Percentiles rank a stretch among this genome's conserved stretches.
Evolutionary conservation across 2,329 filamentous ascomycete species (phyloP).

Genomic region (Eutypella sp.): DNA sequence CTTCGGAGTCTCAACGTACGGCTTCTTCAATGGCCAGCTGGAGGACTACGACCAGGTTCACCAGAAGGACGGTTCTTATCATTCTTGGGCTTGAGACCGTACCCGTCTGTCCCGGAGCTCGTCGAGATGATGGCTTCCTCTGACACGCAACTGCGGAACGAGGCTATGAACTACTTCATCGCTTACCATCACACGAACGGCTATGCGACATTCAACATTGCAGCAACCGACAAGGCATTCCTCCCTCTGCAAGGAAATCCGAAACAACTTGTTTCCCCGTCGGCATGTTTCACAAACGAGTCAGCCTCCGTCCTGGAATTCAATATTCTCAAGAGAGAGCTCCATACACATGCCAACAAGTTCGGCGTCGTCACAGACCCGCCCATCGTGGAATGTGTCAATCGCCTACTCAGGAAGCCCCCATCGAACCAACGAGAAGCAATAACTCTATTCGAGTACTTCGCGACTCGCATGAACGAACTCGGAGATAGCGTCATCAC

Average conservation of each 20-base stretch:
- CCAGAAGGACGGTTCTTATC: constrained; percentile 71
- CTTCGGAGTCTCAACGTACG: constrained; percentile 68
- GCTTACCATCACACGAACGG: constrained; percentile 72
- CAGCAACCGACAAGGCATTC: constrained; percentile 51
- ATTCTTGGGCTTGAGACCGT: constrained; percentile 65
- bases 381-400: constrained; percentile 69
- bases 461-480: constrained; percentile 71
- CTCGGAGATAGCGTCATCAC: constrained; percentile 57
- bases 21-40: constrained; percentile 76
- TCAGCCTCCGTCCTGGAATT: constrained; percentile 75
- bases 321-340: constrained; percentile 66
- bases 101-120: constrained; percentile 68
- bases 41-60: constrained; percentile 59
- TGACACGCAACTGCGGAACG: constrained; percentile 54
- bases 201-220: constrained; percentile 63
- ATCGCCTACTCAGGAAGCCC: constrained; percentile 65
- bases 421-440: constrained; percentile 65
- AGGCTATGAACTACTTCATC: constrained; percentile 77
- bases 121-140: constrained; percentile 70
- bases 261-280: constrained; percentile 63
- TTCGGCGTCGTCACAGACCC: constrained; percentile 85
- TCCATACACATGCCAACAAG: constrained; percentile 74
- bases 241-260: constrained; percentile 69
- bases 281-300: constrained; percentile 77
- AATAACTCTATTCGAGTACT: constrained; percentile 72